Conservation (phyloP, 192 early-diverging fungal genomes). For the Fimicolochytrium jonesii region DNA sequence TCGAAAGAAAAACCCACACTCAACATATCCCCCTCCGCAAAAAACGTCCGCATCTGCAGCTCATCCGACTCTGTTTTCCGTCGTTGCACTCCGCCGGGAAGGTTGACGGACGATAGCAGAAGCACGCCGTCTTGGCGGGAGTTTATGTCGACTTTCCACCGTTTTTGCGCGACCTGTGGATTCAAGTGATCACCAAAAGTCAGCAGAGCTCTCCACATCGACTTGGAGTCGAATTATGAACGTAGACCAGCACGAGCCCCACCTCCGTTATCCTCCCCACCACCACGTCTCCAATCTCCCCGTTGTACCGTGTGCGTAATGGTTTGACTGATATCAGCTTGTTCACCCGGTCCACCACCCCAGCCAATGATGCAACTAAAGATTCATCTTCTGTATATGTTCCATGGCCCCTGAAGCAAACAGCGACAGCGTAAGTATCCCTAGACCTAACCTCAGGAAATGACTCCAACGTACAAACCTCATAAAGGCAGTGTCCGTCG, state of each 20-base stretch:
- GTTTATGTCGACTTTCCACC: constrained; percentile 94
- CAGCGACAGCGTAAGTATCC: background rate
- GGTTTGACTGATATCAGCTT: constrained; percentile 90
- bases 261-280: constrained; percentile 92
- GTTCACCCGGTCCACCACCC: constrained; percentile 90
- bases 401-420: constrained; percentile 67
- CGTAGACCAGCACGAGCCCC: background rate
- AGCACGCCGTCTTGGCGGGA: constrained; percentile 82
- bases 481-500: constrained; percentile 72
- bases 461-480: constrained; percentile 20
- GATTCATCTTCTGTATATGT: constrained; percentile 71
- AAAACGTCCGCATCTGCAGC: constrained; percentile 92
- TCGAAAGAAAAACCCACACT: no score
- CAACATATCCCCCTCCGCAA: constrained; percentile 90
- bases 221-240: no score
- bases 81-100: constrained; percentile 93
- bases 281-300: constrained; percentile 95
- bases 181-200: background rate
- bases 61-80: constrained; percentile 95
- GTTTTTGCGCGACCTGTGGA: constrained; percentile 67
- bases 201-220: no score
- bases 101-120: constrained; percentile 83
- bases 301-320: constrained; percentile 75
- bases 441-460: background rate
- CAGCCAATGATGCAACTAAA: constrained; percentile 83